A percentile compares a stretch with the other conserved stretches of the same genome.
These are phyloP conservation scores for Golovinomyces cichoracearum DNA, from an alignment of 2,329 filamentous ascomycete species.

Conservation along the genomic window DNA sequence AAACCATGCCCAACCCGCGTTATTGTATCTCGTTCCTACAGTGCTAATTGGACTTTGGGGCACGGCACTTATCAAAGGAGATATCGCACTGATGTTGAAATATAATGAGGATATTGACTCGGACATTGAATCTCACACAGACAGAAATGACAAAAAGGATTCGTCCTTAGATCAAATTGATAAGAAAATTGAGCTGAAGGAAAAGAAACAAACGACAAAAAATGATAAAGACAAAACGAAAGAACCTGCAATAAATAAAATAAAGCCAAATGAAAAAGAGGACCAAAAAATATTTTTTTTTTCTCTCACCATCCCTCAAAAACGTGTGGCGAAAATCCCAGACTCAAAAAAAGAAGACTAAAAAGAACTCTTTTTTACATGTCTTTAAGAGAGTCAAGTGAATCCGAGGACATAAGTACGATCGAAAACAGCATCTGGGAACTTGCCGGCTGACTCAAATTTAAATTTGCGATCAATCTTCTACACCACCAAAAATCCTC, in stretches of 20 bases:
- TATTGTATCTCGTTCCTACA: constrained; percentile 76
- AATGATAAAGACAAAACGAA: constrained; percentile 1
- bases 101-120: constrained; percentile 47
- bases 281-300: constrained; percentile 12
- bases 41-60: constrained; percentile 52
- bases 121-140: constrained; percentile 18
- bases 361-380: neutral
- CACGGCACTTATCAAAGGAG: constrained; percentile 44
- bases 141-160: constrained; percentile 2
- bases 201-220: neutral
- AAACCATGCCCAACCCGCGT: constrained; percentile 62
- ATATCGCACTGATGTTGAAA: constrained; percentile 49
- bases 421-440: neutral
- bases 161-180: constrained; percentile 1
- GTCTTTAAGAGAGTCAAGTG: neutral
- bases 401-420: neutral
- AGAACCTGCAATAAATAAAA: constrained; percentile 1
- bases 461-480: neutral
- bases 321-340: too few relatives aligned
- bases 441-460: neutral
- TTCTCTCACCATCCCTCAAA: constrained; percentile 9
- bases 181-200: constrained; percentile 1
- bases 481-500: neutral
- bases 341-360: constrained; percentile 1
- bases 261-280: constrained; percentile 5